Percentiles rank a stretch among this genome's conserved stretches.
Conservation (phyloP, 768 basidiomycete genomes). For the Trametes cinnabarina region DNA sequence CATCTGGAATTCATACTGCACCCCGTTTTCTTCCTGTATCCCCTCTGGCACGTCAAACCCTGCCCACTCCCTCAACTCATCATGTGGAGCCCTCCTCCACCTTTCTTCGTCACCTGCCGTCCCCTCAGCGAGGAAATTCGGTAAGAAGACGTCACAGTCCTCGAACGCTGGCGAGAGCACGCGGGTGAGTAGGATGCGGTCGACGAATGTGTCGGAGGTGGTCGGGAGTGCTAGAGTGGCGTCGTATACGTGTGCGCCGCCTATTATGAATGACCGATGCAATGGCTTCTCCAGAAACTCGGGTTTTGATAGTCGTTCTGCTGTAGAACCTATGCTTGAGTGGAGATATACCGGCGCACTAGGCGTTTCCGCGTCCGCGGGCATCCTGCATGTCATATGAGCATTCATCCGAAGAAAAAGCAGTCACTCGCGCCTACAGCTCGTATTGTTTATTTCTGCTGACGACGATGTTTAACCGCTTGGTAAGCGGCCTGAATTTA, state of each 20-base stretch:
- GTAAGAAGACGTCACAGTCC: conserved; percentile 86
- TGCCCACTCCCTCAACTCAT: conserved; percentile 70
- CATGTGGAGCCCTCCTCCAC: conserved; percentile 63
- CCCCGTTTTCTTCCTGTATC: conserved; percentile 75
- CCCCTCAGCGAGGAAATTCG: conserved; percentile 53
- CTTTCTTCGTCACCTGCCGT: conserved; percentile 7
- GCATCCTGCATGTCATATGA: conserved; percentile 7
- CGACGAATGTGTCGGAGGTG: conserved; percentile 46
- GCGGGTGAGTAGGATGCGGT: conserved; percentile 87
- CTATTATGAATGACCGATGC: conserved; percentile 80
- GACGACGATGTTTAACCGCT: conserved; percentile 76
- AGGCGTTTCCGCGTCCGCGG: conserved; percentile 2
- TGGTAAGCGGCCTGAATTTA: conserved; percentile 77
- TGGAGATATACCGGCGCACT: conserved; percentile 35
- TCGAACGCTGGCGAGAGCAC: conserved; percentile 71
- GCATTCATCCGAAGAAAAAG: not conserved
- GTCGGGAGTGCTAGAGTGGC: conserved; percentile 51
- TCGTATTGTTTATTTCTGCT: conserved; percentile 58
- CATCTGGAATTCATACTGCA: conserved; percentile 93
- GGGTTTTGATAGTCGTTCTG: conserved; percentile 30
- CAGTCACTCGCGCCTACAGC: conserved; percentile 48
- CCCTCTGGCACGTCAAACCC: conserved; percentile 78
- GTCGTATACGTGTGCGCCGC: conserved; percentile 84
- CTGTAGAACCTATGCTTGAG: conserved; percentile 43
- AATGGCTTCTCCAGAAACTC: conserved; percentile 27